phyloP scores from a whole-genome alignment of 495 filamentous ascomycete genomes.

The Hypoxylon intermedium region DNA sequence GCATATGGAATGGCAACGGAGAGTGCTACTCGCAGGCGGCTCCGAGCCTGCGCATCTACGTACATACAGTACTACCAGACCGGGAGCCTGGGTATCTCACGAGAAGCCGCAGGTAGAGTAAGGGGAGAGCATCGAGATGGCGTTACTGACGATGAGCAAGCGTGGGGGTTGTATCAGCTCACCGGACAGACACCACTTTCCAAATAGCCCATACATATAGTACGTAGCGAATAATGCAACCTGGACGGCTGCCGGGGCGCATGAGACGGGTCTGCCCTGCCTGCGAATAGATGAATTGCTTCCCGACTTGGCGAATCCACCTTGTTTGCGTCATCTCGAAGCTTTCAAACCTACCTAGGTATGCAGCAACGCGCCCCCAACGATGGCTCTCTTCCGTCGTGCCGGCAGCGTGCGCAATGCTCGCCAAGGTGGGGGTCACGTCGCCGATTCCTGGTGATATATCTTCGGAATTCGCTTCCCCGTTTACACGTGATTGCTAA shows the following conservation, averaged over 20 bases:
- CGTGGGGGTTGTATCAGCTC: conserved; percentile 26
- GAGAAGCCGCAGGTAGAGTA: conserved; percentile 7
- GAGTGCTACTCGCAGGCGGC: conserved; percentile 14
- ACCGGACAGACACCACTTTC: conserved; percentile 10
- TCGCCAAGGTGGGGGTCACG: conserved; percentile 37
- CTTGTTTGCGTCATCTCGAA: conserved; percentile 31
- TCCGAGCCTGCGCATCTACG: conserved; percentile 10
- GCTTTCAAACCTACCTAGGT: too few relatives aligned
- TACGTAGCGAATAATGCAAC: conserved; percentile 7
- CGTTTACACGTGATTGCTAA: conserved; percentile 19
- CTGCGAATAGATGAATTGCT: conserved; percentile 3
- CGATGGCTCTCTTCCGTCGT: conserved; percentile 25
- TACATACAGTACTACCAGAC: conserved; percentile 14
- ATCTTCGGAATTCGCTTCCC: conserved; percentile 32
- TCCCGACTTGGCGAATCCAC: conserved; percentile 12
- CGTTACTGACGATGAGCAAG: conserved; percentile 12
- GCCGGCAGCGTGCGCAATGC: conserved; percentile 20
- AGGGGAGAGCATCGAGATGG: conserved; percentile 6
- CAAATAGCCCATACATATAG: conserved; percentile 25
- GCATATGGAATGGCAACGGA: conserved; percentile 13
- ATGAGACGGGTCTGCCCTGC: conserved; percentile 2
- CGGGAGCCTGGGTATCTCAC: conserved; percentile 30
- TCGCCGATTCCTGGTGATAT: conserved; percentile 5
- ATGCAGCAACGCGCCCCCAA: conserved; percentile 25
- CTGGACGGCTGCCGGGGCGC: conserved; percentile 19